A percentile compares a stretch with the other conserved stretches of the same genome.
Conservation (phyloP, 371 early-diverging fungal species). For the Mucor lusitanicus region DNA sequence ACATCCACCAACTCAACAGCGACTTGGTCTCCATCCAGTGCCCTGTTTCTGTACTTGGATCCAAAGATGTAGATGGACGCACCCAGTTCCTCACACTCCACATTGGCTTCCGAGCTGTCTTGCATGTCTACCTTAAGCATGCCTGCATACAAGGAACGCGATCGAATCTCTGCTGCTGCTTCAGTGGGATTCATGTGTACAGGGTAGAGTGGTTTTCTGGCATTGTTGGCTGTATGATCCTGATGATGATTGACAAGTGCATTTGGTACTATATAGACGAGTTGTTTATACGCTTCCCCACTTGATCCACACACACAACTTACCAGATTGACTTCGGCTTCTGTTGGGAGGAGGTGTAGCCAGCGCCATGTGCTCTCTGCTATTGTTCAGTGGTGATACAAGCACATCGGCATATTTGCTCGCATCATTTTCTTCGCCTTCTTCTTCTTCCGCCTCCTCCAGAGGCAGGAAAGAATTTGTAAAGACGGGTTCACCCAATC, state of each 20-base stretch:
- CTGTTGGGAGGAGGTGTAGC: neutral
- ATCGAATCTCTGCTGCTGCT: conserved; percentile 25
- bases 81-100: conserved; percentile 46
- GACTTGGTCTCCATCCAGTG: conserved; percentile 74
- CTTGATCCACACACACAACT: neutral
- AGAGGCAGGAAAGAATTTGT: conserved; percentile 15
- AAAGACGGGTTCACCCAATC: neutral
- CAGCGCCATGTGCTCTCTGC: neutral
- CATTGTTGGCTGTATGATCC: neutral
- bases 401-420: neutral
- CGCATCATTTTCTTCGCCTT: too few relatives aligned
- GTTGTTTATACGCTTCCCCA: too few relatives aligned
- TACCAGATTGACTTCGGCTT: conserved; percentile 30
- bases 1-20: conserved; percentile 62
- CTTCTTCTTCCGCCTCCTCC: conserved; percentile 8
- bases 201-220: conserved; percentile 26
- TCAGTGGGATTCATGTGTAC: conserved; percentile 28
- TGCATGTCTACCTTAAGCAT: conserved; percentile 28
- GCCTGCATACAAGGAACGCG: conserved; percentile 32
- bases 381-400: conserved; percentile 4
- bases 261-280: conserved; percentile 10
- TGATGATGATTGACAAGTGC: neutral
- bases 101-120: conserved; percentile 67
- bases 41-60: conserved; percentile 70
- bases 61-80: conserved; percentile 63